phyloP scores from a whole-genome alignment of 2,329 filamentous ascomycete species.

The Trichoderma harzianum region DNA sequence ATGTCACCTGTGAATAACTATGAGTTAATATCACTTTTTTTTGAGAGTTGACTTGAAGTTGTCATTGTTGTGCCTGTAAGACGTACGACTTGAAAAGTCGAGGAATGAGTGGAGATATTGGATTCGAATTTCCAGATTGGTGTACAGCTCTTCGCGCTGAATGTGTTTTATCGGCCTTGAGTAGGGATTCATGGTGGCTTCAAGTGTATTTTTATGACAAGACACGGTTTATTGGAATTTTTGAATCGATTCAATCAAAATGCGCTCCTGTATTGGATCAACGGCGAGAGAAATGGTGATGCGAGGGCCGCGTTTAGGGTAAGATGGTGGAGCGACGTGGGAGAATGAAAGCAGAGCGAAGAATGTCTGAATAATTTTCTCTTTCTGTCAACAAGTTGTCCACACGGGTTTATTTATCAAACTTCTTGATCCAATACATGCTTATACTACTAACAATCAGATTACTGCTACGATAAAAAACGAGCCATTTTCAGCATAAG shows the following conservation, averaged over 20 bases:
- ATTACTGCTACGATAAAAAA: not conserved
- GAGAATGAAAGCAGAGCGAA: not conserved
- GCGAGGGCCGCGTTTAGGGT: not conserved
- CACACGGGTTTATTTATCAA: not conserved
- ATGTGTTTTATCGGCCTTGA: conserved; percentile 53
- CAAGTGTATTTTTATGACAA: not conserved
- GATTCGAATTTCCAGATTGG: conserved; percentile 64
- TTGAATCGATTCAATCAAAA: too few relatives aligned
- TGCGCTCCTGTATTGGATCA: not conserved
- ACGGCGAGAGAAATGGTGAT: not conserved
- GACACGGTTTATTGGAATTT: not conserved
- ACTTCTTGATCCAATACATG: not conserved
- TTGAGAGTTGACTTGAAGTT: not conserved
- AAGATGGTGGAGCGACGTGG: not conserved
- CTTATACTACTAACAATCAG: too few relatives aligned
- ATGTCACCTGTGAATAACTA: conserved; percentile 57
- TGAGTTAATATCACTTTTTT: not conserved
- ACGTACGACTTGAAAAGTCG: conserved; percentile 67
- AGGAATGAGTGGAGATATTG: conserved; percentile 73
- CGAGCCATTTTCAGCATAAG: conserved; percentile 3
- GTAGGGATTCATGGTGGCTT: conserved; percentile 9
- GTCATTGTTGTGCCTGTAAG: not conserved
- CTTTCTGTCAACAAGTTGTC: not conserved
- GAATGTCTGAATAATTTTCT: not conserved
- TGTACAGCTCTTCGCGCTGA: conserved; percentile 68